Base-by-base conservation (phyloP, 768 basidiomycete species). In the Boletellus sp. region DNA sequence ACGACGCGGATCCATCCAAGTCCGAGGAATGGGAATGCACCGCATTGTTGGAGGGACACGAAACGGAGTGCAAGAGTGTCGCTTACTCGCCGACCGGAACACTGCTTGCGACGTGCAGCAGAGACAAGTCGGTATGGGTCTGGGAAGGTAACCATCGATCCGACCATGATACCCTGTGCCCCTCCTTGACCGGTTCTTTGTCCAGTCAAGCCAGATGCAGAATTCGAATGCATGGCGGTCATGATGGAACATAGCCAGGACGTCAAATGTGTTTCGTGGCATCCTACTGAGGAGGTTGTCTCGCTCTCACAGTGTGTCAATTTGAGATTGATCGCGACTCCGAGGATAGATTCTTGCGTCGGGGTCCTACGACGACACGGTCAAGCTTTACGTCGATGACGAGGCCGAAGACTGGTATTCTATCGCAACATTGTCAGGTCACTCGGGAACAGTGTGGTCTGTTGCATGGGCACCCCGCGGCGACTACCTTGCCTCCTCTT, bases 91-190 rank as follows among this genome's bases (percentile, higher is more conserved):
- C 73, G 32, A 80, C 83, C n/a, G 85, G 67, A 43, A 84, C 78
- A 3, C 69, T 96, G 22, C 74, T 99, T n/a, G 96, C 95, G 9
- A 94, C 87, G 53, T 97, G 94, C 64, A 89, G 90, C 57, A 76
- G 96, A 51, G 96, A 98, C 72, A 99, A 98, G 73, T 91, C 92
- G 6, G 94, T 98, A 0, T 98, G 96, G 96, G 80, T 99, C 32
- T 99, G 96, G 95, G 95, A 97, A 78, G 92, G 94, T 87, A 63
- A 60, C 72, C 60, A 2, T 28, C 16, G 24, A 16, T 37, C 31
- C 31, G 22, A 12, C 6, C 12, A 10, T 40, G 12, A 12, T 34
- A 42, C 49, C 8, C 3, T 38, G 42, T 20, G 19, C n/a, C 23
- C 12, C 40, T 28, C 6, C 48, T 47, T 55, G 34, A 54, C 16